Evolutionary conservation across 2,329 filamentous ascomycete species (phyloP).

Genomic region (Trichoderma simmonsii): DNA sequence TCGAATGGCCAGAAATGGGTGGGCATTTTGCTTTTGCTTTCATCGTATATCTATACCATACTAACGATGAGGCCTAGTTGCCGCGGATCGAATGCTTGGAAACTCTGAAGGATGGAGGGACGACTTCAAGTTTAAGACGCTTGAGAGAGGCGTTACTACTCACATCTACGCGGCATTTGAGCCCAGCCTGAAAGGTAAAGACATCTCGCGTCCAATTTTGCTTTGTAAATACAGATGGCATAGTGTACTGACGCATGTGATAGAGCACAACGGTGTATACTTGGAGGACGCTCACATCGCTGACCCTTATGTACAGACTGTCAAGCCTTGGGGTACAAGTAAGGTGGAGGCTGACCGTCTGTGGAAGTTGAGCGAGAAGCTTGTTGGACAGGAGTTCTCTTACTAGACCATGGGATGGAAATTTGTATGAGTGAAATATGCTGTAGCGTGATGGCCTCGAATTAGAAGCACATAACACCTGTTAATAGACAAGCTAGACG

Average conservation of each 20-base stretch:
- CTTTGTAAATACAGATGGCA: neutral
- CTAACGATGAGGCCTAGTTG: neutral
- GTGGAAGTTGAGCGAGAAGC: conserved; percentile 12
- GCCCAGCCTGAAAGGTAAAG: neutral
- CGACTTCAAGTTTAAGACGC: neutral
- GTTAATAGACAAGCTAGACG: neutral
- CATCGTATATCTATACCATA: neutral
- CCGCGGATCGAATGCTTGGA: neutral
- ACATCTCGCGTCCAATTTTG: neutral
- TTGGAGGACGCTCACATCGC: conserved; percentile 1
- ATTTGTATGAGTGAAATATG: neutral
- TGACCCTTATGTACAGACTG: neutral
- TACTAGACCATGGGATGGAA: neutral
- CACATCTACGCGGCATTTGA: conserved; percentile 14
- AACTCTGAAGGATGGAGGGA: neutral
- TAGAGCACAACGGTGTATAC: conserved; percentile 1
- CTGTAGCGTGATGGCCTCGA: neutral
- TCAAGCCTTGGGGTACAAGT: conserved; percentile 7
- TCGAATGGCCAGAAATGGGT: neutral
- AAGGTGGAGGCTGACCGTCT: conserved; percentile 5
- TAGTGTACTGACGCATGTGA: neutral
- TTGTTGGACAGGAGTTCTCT: conserved; percentile 1
- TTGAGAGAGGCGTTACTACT: neutral
- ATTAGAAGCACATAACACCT: neutral
- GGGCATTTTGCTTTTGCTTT: too few relatives aligned